These are phyloP conservation scores for Amaranthus tricolor DNA, from an alignment of 179 eudicot genomes.

Conservation along the genomic window DNA sequence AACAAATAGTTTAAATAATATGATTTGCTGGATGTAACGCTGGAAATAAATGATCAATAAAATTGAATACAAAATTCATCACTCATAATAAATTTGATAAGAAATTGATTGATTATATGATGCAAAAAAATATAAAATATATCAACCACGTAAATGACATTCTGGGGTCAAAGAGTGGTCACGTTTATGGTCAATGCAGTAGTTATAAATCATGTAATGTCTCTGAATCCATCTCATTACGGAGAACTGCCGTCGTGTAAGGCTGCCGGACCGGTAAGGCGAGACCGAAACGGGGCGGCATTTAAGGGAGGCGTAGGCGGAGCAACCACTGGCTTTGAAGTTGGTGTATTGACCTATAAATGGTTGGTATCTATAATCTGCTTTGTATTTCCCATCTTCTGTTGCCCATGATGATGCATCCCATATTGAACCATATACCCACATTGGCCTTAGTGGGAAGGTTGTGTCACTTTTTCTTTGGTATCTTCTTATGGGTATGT, in stretches of 20 bases:
- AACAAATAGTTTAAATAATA: no score
- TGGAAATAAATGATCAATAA: background rate
- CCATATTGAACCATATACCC: slow-evolving; percentile 97
- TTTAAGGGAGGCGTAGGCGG: slow-evolving; percentile 54
- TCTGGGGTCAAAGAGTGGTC: slow-evolving; percentile 86
- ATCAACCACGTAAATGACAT: slow-evolving; percentile 35
- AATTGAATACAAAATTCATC: background rate
- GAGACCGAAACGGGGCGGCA: slow-evolving; percentile 74
- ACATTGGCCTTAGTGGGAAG: slow-evolving; percentile 90
- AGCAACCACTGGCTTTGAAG: slow-evolving; percentile 72
- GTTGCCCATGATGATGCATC: slow-evolving; percentile 99
- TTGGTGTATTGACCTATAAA: slow-evolving; percentile 68
- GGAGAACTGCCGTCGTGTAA: slow-evolving; percentile 44
- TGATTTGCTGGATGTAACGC: no score
- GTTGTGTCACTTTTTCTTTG: slow-evolving; percentile 70
- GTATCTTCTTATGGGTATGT: slow-evolving; percentile 86
- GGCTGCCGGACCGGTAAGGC: slow-evolving; percentile 56
- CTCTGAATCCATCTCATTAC: slow-evolving; percentile 85
- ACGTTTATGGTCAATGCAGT: slow-evolving; percentile 68
- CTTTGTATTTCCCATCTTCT: slow-evolving; percentile 89
- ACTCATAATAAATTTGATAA: background rate
- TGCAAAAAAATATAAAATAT: background rate
- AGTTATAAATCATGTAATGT: slow-evolving; percentile 60
- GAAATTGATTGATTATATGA: background rate
- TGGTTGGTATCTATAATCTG: slow-evolving; percentile 87